These are phyloP conservation scores for Saturnispora ahearnii DNA, from an alignment of 805 yeast species.

Conservation along the genomic window DNA sequence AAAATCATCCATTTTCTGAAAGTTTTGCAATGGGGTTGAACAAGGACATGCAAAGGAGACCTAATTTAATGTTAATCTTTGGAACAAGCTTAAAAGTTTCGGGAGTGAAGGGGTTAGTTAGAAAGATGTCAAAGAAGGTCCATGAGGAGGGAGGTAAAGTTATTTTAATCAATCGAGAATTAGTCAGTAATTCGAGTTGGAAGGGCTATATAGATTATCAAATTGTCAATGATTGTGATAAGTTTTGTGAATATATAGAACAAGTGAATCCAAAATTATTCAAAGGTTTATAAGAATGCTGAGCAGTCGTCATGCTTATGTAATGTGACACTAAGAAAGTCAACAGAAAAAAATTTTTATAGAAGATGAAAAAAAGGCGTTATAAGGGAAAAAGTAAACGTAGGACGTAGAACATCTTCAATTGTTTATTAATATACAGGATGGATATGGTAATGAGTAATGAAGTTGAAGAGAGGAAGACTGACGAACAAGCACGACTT, in stretches of 20 bases:
- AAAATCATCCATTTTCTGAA: conserved; percentile 83
- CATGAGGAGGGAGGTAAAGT: conserved; percentile 74
- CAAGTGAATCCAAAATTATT: conserved; percentile 49
- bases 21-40: conserved; percentile 61
- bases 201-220: conserved; percentile 68
- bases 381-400: too few relatives aligned
- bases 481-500: background rate
- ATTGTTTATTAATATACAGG: too few relatives aligned
- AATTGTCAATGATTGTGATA: conserved; percentile 71
- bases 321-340: too few relatives aligned
- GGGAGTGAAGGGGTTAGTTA: conserved; percentile 77
- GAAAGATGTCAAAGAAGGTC: conserved; percentile 54
- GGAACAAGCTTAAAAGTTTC: conserved; percentile 90
- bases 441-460: background rate
- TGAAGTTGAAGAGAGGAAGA: too few relatives aligned
- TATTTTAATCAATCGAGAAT: conserved; percentile 64
- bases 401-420: too few relatives aligned
- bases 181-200: conserved; percentile 57
- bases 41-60: conserved; percentile 55
- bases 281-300: background rate
- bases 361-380: too few relatives aligned
- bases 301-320: background rate
- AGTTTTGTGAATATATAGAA: conserved; percentile 55
- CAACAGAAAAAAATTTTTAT: too few relatives aligned
- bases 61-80: conserved; percentile 77